phyloP scores from a whole-genome alignment of 2,329 filamentous ascomycete genomes.

The Stachybotrys elegans region DNA sequence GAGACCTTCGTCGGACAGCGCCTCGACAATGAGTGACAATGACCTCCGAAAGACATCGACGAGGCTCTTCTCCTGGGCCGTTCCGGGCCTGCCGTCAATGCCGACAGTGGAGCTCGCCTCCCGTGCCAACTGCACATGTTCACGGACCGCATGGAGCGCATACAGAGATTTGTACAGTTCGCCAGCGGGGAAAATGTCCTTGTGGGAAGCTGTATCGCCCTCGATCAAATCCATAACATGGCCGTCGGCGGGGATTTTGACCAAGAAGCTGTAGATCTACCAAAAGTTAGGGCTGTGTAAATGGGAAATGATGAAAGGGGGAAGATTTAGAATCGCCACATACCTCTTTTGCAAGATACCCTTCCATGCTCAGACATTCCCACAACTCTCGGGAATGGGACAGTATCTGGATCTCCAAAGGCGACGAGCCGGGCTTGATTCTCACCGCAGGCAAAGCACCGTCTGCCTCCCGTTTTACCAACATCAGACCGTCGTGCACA shows the following conservation, averaged over 20 bases:
- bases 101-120: constrained; percentile 14
- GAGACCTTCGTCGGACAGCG: constrained; percentile 54
- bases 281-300: constrained; percentile 11
- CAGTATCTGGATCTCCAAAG: constrained; percentile 73
- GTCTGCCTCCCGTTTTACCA: constrained; percentile 57
- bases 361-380: constrained; percentile 69
- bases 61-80: constrained; percentile 6
- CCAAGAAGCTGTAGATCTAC: constrained; percentile 65
- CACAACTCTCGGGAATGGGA: constrained; percentile 82
- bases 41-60: constrained; percentile 35
- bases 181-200: constrained; percentile 61
- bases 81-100: too few relatives aligned
- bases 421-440: constrained; percentile 47
- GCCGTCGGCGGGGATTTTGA: constrained; percentile 63
- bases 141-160: constrained; percentile 60
- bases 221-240: constrained; percentile 56
- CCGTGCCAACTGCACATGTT: constrained; percentile 49
- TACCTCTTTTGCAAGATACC: constrained; percentile 64
- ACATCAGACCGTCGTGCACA: constrained; percentile 58
- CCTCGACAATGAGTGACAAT: constrained; percentile 51
- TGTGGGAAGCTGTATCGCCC: constrained; percentile 44
- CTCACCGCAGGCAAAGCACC: constrained; percentile 34
- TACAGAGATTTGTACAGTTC: constrained; percentile 72
- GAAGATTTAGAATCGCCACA: constrained; percentile 9
- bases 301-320: not conserved